Evolutionary conservation across 78 protist species (phyloP).

Genomic region (slime mould (Dictyostelium discoideum)): DNA sequence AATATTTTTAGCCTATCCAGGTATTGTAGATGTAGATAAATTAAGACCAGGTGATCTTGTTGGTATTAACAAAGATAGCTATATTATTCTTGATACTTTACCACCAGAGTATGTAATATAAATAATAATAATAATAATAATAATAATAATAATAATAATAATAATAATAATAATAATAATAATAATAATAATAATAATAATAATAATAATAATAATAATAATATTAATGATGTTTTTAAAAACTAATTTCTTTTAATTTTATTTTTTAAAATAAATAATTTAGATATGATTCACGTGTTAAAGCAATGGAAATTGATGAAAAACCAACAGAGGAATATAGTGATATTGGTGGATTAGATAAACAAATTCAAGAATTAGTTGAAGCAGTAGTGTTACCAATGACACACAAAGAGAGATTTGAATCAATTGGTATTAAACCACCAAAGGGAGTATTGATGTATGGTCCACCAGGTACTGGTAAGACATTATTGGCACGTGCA

Average conservation of each 20-base stretch:
- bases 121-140: too few species aligned
- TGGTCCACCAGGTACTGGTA: slow-evolving; percentile 98
- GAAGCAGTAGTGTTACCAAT: slow-evolving; percentile 99
- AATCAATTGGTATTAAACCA: slow-evolving; percentile 90
- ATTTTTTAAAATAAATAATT: neutral
- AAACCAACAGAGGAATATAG: slow-evolving; percentile 98
- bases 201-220: neutral
- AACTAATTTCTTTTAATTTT: neutral
- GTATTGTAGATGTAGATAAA: slow-evolving; percentile 95
- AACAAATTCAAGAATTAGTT: slow-evolving; percentile 97
- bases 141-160: neutral
- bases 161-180: neutral
- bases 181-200: neutral
- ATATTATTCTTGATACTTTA: slow-evolving; percentile 96
- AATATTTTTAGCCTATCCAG: slow-evolving; percentile 98
- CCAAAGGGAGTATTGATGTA: slow-evolving; percentile 94
- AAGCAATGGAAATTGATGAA: slow-evolving; percentile 99
- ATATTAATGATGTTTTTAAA: neutral
- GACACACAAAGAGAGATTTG: slow-evolving; percentile 96
- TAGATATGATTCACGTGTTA: slow-evolving; percentile 98
- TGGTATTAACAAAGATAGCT: slow-evolving; percentile 99
- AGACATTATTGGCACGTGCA: slow-evolving; percentile 99
- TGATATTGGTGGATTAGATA: slow-evolving; percentile 99
- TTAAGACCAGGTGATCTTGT: slow-evolving; percentile 99
- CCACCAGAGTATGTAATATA: slow-evolving; percentile 95